phyloP scores from a whole-genome alignment of 73 alveolate genomes.

The Effrenium voratum region DNA sequence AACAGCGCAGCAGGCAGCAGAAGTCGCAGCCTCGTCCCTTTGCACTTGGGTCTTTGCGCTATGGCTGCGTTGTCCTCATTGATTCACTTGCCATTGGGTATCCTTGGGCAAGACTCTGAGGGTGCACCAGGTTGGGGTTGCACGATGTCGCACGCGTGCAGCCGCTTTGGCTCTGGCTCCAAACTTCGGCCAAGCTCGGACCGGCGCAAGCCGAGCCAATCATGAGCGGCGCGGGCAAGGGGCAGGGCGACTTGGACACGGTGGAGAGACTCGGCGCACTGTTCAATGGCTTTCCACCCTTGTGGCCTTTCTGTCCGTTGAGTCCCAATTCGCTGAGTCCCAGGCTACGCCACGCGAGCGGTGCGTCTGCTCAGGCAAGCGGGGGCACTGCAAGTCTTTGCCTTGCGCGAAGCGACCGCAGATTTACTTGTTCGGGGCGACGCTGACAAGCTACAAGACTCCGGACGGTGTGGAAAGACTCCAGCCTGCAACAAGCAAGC shows the following conservation, averaged over 20 bases:
- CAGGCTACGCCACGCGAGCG: constrained; percentile 89
- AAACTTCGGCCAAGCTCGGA: background rate
- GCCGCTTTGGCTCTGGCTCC: background rate
- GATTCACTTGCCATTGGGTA: background rate
- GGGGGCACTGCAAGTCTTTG: background rate
- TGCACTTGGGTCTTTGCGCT: background rate
- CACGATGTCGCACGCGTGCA: background rate
- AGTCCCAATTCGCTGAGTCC: background rate
- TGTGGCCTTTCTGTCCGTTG: background rate
- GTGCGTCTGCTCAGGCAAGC: constrained; percentile 77
- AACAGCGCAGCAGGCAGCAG: constrained; percentile 43
- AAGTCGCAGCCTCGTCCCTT: background rate
- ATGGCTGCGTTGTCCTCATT: background rate
- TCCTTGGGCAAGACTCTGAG: background rate
- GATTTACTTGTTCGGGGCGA: constrained; percentile 74
- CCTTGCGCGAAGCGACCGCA: background rate
- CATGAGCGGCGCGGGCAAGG: constrained; percentile 66
- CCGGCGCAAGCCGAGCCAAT: background rate
- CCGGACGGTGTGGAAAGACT: constrained; percentile 52
- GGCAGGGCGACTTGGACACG: constrained; percentile 79
- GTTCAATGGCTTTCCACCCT: background rate
- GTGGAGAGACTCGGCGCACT: constrained; percentile 41
- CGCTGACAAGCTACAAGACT: constrained; percentile 84
- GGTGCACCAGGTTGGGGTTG: no score
- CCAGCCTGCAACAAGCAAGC: background rate